Percentiles rank a stretch among this genome's conserved stretches.
These are phyloP conservation scores for Apiotrichum domesticum DNA, from an alignment of 1,284 basidiomycete genomes.

Conservation along the genomic window DNA sequence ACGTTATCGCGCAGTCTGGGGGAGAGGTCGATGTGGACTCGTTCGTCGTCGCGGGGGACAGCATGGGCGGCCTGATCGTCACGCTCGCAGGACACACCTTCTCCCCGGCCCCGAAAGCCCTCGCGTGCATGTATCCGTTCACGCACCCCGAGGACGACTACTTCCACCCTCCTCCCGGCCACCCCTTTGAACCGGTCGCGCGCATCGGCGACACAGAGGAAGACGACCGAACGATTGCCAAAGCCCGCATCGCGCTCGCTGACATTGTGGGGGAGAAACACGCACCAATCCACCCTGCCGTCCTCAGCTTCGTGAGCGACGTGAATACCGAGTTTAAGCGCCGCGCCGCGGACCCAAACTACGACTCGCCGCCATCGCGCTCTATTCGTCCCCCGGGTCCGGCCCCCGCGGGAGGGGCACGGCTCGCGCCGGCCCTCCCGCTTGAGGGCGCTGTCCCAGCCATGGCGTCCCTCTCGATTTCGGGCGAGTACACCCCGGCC, in stretches of 20 bases:
- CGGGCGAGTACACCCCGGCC: background rate
- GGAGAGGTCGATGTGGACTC: slow-evolving; percentile 16
- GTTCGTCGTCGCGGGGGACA: slow-evolving; percentile 27
- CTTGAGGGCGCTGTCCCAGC: background rate
- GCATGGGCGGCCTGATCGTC: slow-evolving; percentile 22
- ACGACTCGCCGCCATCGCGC: background rate
- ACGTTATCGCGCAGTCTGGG: slow-evolving; percentile 1
- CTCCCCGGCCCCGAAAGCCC: background rate
- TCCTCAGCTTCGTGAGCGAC: background rate
- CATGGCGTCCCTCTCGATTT: background rate
- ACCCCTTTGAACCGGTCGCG: background rate
- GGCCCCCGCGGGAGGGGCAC: too few relatives aligned
- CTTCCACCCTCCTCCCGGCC: background rate
- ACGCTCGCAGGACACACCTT: background rate
- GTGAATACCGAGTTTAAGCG: background rate
- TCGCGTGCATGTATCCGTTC: slow-evolving; percentile 23
- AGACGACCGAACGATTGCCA: background rate
- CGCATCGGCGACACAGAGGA: background rate
- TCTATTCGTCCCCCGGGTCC: too few relatives aligned
- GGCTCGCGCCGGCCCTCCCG: background rate
- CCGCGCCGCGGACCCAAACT: background rate
- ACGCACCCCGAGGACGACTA: slow-evolving; percentile 17
- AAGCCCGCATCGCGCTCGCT: background rate
- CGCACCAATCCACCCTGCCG: background rate
- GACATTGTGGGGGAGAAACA: background rate